Evolutionary conservation across 2,329 filamentous ascomycete species (phyloP).

Genomic region (Fusarium illudens): DNA sequence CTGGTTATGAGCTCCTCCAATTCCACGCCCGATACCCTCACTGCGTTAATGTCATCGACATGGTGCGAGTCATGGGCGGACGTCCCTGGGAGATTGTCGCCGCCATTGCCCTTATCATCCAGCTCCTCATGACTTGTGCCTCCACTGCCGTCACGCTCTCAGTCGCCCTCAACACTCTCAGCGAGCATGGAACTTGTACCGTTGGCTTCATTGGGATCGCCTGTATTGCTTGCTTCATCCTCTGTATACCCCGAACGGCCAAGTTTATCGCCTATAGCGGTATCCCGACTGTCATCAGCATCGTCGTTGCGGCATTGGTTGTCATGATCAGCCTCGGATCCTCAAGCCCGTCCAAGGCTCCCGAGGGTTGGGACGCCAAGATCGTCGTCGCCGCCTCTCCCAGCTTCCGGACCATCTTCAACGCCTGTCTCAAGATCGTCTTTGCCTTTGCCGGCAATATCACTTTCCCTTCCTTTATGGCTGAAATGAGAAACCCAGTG

Average conservation of each 20-base stretch:
- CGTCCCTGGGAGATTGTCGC: not conserved
- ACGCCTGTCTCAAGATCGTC: constrained; percentile 14
- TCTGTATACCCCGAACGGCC: not conserved
- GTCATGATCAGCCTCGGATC: constrained; percentile 13
- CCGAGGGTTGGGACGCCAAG: constrained; percentile 6
- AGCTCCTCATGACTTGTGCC: constrained; percentile 6
- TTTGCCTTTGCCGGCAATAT: constrained; percentile 31
- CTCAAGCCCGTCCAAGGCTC: not conserved
- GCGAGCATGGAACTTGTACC: not conserved
- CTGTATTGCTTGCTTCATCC: not conserved
- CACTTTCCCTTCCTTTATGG: constrained; percentile 28
- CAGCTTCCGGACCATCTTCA: constrained; percentile 10
- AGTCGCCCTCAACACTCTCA: not conserved
- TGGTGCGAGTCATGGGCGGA: constrained; percentile 62
- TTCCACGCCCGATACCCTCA: constrained; percentile 73
- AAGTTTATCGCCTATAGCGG: constrained; percentile 9
- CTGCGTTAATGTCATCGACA: constrained; percentile 72
- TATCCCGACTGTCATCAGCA: constrained; percentile 1
- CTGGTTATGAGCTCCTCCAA: constrained; percentile 58
- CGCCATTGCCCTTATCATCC: not conserved
- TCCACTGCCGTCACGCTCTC: constrained; percentile 7
- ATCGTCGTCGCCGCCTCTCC: constrained; percentile 6
- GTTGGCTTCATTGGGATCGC: not conserved
- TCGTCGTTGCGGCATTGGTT: not conserved
- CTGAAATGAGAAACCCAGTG: constrained; percentile 27